phyloP scores from a whole-genome alignment of 805 yeast genomes.

The Brettanomyces sp. region DNA sequence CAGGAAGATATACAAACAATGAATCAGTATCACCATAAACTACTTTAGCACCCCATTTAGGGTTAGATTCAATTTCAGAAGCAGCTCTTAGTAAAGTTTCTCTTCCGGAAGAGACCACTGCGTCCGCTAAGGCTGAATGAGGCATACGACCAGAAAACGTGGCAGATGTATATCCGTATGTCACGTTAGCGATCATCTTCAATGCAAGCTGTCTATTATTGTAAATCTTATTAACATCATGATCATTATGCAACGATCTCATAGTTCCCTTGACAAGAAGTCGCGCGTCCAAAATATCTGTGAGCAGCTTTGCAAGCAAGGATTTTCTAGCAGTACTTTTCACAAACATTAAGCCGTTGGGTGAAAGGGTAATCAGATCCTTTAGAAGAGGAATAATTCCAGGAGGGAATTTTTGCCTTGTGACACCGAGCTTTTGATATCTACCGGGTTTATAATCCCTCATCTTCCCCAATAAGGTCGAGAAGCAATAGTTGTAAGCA shows the following conservation, averaged over 20 bases:
- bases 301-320: conserved; percentile 71
- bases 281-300: conserved; percentile 73
- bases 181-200: conserved; percentile 87
- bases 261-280: conserved; percentile 71
- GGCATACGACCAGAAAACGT: conserved; percentile 97
- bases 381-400: conserved; percentile 46
- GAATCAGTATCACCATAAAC: conserved; percentile 98
- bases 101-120: conserved; percentile 84
- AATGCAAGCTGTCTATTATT: conserved; percentile 78
- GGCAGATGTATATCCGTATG: conserved; percentile 94
- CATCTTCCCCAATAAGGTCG: conserved; percentile 59
- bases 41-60: conserved; percentile 77
- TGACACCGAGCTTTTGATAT: conserved; percentile 44
- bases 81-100: conserved; percentile 73
- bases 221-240: conserved; percentile 44
- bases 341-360: conserved; percentile 80
- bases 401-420: conserved; percentile 38
- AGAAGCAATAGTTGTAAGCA: conserved; percentile 83
- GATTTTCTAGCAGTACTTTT: conserved; percentile 61
- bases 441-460: conserved; percentile 38
- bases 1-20: conserved; percentile 83
- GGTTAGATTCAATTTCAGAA: conserved; percentile 48
- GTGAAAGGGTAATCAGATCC: conserved; percentile 59
- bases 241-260: conserved; percentile 39
- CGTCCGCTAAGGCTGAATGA: conserved; percentile 88